Evolutionary conservation across 192 early-diverging fungal genomes (phyloP), one percentile per base, ranked within the genome.

Genomic region (Haplosporangium gracile): DNA sequence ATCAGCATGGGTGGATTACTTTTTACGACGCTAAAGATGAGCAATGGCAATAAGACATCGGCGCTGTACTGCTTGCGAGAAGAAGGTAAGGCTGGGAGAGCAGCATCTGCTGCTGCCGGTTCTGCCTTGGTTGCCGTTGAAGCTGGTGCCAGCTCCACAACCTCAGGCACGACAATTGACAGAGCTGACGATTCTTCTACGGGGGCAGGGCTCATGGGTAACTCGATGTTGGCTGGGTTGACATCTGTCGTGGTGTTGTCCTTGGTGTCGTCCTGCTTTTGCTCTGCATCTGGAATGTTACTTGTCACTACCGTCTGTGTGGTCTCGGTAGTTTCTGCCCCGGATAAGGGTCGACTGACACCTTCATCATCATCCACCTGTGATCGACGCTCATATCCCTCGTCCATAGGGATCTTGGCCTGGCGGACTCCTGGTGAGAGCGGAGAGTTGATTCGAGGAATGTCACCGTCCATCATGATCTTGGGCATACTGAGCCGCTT

Each of bases 11-110:
- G 90, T 10, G 95, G 95, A 47, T 94, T 95, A 73, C 90, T 90
- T 68, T 91, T 91, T 5, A 94, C 92, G 26, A 95, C 90, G 2
- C 93, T 91, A 45, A 91, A 94, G 43, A 95, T 95, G 18, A 95
- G 76, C 38, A 95, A 70, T 6, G 95, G 95, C 68, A 95, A 72
- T 36, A 95, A 88, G 57, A 92, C 89, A 72, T 95, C 95, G 9
- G 95, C 94, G 71, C 89, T 88, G 24, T 85, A 85, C 36, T 85
- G 83, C 26, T 45, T 85, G 43, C 63, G 68, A 45, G 82, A 60
- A 29, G 72, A 57, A 0, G 65, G 6, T 15, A 63, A 36, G 9
- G 40, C 10, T 32, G 68, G 6, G 0, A 45, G n/a, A 18, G n/a
- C 0, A 6, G n/a, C 15, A 42, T 26, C 22, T 57, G 80, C 38